phyloP scores from a whole-genome alignment of 495 filamentous ascomycete genomes.

The Neurospora sp. region DNA sequence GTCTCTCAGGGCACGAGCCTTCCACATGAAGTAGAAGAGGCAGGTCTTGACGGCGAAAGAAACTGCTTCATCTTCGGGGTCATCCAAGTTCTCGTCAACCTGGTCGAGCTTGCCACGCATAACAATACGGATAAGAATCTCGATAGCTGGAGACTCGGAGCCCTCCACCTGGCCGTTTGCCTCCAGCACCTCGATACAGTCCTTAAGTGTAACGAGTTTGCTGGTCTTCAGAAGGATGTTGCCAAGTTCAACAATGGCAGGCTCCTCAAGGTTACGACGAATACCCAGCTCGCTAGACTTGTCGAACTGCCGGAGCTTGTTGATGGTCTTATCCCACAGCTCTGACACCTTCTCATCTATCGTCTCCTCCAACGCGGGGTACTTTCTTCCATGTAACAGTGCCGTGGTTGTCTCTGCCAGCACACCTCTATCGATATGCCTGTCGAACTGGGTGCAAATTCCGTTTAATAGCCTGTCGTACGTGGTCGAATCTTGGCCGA shows the following conservation, averaged over 20 bases:
- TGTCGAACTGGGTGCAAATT: conserved; percentile 85
- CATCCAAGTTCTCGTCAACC: conserved; percentile 52
- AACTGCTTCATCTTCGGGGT: conserved; percentile 66
- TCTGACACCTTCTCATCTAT: conserved; percentile 68
- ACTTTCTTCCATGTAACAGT: conserved; percentile 73
- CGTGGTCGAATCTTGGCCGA: conserved; percentile 74
- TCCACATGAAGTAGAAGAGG: conserved; percentile 95
- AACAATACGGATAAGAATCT: conserved; percentile 57
- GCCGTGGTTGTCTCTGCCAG: conserved; percentile 75
- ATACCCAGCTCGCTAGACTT: conserved; percentile 54
- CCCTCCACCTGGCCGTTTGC: conserved; percentile 41
- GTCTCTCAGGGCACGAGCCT: conserved; percentile 45
- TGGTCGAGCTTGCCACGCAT: conserved; percentile 54
- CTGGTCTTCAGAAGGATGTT: conserved; percentile 77
- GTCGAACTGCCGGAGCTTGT: conserved; percentile 55
- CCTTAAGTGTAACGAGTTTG: conserved; percentile 70
- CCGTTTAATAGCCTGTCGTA: conserved; percentile 81
- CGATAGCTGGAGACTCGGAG: conserved; percentile 43
- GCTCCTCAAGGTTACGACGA: conserved; percentile 49
- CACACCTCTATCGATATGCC: conserved; percentile 76
- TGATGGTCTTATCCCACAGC: conserved; percentile 76
- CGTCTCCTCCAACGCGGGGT: conserved; percentile 77
- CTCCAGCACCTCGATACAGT: conserved; percentile 67
- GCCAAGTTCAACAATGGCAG: conserved; percentile 56
- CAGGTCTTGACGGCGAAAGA: conserved; percentile 59